Evolutionary conservation across 495 filamentous ascomycete species (phyloP).

Genomic region (Immersiella caudata): DNA sequence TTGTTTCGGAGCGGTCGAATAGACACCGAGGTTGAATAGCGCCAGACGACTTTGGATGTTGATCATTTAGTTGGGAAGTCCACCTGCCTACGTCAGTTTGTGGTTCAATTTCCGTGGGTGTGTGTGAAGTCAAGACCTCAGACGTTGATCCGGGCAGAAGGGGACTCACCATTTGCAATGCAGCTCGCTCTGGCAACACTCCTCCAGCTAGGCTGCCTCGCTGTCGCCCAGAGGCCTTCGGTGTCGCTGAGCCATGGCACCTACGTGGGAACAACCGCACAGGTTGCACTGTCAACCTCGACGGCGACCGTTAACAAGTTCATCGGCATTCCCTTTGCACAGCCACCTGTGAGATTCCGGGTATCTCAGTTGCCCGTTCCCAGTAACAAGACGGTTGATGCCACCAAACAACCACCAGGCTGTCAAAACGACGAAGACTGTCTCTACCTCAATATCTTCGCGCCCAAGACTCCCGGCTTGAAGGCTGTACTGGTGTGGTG

Average conservation of each 20-base stretch:
- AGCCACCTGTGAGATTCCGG: slow-evolving; percentile 10
- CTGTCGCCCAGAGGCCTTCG: background rate
- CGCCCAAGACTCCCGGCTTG: background rate
- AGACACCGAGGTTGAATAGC: too few species aligned
- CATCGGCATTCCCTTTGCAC: slow-evolving; percentile 16
- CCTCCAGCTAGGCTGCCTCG: background rate
- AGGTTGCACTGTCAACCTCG: background rate
- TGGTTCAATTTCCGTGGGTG: background rate
- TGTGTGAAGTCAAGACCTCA: background rate
- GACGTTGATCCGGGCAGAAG: background rate
- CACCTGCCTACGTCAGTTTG: background rate
- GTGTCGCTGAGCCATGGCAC: slow-evolving; percentile 11
- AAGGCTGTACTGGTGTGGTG: slow-evolving; percentile 20
- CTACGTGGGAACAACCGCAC: slow-evolving; percentile 15
- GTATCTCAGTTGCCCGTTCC: background rate
- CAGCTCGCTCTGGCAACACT: background rate
- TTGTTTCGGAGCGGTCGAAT: too few species aligned
- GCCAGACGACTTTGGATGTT: too few species aligned
- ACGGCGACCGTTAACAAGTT: slow-evolving; percentile 20
- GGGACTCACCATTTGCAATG: background rate
- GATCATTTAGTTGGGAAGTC: too few species aligned
- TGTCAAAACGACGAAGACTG: slow-evolving; percentile 9
- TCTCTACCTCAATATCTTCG: slow-evolving; percentile 18
- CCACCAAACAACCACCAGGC: background rate
- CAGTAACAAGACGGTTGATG: background rate